phyloP scores from a whole-genome alignment of 257 asterid species.

The Plantago elongata region DNA sequence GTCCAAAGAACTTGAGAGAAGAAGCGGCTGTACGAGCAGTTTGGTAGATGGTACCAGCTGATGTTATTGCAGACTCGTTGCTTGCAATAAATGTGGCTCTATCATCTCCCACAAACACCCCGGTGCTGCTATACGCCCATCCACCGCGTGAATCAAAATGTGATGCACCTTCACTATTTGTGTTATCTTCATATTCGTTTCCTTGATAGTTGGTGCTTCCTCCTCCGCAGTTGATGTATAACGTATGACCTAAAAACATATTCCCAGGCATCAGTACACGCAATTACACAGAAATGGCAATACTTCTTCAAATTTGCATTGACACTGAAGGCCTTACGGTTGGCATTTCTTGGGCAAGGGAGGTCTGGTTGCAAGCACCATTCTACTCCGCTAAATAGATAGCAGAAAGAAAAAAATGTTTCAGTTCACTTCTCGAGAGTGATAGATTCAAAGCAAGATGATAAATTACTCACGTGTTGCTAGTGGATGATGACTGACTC shows the following conservation, averaged over 20 bases:
- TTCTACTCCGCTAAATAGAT: constrained; percentile 25
- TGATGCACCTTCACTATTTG: constrained; percentile 40
- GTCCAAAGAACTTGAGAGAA: constrained; percentile 73
- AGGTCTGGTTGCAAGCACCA: constrained; percentile 79
- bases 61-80: constrained; percentile 27
- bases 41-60: constrained; percentile 38
- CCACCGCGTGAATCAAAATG: constrained; percentile 34
- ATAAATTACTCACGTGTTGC: constrained; percentile 52
- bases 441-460: not conserved
- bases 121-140: constrained; percentile 90
- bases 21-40: constrained; percentile 78
- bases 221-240: constrained; percentile 91
- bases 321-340: constrained; percentile 33
- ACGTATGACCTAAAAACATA: constrained; percentile 43
- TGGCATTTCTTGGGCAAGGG: constrained; percentile 45
- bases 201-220: constrained; percentile 32
- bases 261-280: constrained; percentile 14
- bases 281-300: not conserved
- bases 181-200: constrained; percentile 54
- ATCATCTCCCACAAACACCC: constrained; percentile 30
- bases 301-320: not conserved
- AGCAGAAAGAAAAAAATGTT: not conserved
- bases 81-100: constrained; percentile 16
- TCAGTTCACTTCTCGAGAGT: constrained; percentile 16
- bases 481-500: constrained; percentile 48